phyloP scores from a whole-genome alignment of 768 basidiomycete species.

The Phlebiopsis flavidoalba region DNA sequence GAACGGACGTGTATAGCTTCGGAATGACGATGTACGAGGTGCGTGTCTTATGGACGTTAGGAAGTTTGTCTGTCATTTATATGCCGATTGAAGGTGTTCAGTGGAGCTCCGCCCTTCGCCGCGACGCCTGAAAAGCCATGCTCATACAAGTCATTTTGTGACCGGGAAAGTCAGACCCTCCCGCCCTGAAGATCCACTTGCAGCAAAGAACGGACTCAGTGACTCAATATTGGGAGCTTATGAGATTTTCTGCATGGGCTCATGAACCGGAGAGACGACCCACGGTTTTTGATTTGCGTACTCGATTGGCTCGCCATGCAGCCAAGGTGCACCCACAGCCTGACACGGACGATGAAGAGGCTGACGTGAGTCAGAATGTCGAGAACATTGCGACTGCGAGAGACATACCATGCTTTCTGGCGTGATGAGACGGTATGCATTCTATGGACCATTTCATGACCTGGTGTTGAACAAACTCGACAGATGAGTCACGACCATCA shows the following conservation, averaged over 20 bases:
- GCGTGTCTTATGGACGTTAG: not conserved
- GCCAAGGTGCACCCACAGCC: not conserved
- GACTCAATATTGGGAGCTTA: not conserved
- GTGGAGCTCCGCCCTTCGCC: slow-evolving; percentile 3
- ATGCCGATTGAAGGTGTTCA: slow-evolving; percentile 6
- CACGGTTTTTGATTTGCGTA: not conserved
- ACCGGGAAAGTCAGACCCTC: not conserved
- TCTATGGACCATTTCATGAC: no score
- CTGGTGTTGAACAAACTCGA: no score
- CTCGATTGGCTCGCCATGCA: not conserved
- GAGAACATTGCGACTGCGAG: not conserved
- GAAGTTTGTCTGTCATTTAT: not conserved
- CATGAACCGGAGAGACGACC: slow-evolving; percentile 1
- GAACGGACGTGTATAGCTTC: slow-evolving; percentile 15
- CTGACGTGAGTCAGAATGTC: not conserved
- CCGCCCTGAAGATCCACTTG: not conserved
- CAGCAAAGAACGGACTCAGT: not conserved
- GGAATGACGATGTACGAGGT: slow-evolving; percentile 17
- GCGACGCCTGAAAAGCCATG: not conserved
- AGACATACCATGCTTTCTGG: not conserved
- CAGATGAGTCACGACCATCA: no score
- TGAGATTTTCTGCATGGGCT: not conserved
- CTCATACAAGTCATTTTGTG: not conserved
- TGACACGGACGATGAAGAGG: not conserved
- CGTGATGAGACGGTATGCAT: not conserved